These are phyloP conservation scores for Galium porrigens DNA, from an alignment of 305 asterid species.

Conservation along the genomic window DNA sequence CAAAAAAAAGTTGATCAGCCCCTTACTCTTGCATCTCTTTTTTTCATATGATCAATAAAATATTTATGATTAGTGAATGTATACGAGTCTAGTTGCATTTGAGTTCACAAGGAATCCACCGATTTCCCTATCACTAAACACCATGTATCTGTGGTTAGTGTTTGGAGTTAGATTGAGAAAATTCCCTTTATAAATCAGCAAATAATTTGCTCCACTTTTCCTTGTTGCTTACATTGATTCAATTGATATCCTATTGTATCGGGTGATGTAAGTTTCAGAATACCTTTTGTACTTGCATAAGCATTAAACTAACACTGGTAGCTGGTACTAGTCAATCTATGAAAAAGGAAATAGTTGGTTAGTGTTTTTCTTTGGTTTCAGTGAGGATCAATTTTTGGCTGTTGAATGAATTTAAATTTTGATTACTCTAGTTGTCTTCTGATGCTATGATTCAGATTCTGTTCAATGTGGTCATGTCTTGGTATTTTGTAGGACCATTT, in stretches of 20 bases:
- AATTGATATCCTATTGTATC: background rate
- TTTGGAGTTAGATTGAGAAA: background rate
- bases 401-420: slow-evolving; percentile 1
- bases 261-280: background rate
- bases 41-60: background rate
- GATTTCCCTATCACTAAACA: too few relatives aligned
- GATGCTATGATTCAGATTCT: background rate
- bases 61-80: too few relatives aligned
- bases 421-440: background rate
- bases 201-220: background rate
- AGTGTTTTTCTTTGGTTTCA: too few relatives aligned
- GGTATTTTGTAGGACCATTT: background rate
- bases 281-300: too few relatives aligned
- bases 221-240: background rate
- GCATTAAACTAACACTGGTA: too few relatives aligned
- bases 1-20: background rate
- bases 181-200: background rate
- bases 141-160: too few relatives aligned
- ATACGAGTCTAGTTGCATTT: too few relatives aligned
- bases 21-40: background rate
- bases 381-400: background rate
- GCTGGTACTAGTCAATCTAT: background rate
- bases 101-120: too few relatives aligned
- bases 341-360: background rate
- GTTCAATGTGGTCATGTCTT: background rate